Percentiles rank a stretch among this genome's conserved stretches.
Conservation (phyloP, 768 basidiomycete genomes). For the Neoboletus brunneissimus region DNA sequence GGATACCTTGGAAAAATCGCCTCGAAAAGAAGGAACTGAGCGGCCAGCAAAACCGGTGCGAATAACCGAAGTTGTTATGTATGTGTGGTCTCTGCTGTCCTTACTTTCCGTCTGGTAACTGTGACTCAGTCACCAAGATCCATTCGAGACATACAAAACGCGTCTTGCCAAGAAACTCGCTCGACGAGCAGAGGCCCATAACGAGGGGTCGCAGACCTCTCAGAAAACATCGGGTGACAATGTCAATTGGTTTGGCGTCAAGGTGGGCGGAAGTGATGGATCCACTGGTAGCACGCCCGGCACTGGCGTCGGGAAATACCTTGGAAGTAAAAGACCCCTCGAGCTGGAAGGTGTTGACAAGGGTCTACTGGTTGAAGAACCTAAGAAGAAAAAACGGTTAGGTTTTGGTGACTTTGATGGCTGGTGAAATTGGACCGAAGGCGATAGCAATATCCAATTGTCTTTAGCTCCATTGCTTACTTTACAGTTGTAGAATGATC, state of each 20-base stretch:
- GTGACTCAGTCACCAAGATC: slow-evolving; percentile 76
- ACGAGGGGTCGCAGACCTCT: slow-evolving; percentile 27
- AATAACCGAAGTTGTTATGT: slow-evolving; percentile 88
- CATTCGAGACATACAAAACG: slow-evolving; percentile 89
- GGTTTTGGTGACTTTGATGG: slow-evolving; percentile 92
- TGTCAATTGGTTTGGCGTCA: slow-evolving; percentile 87
- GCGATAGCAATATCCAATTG: background rate
- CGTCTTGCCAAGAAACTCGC: slow-evolving; percentile 79
- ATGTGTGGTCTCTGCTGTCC: slow-evolving; percentile 27
- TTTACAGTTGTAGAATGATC: slow-evolving; percentile 9
- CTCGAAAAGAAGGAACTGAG: slow-evolving; percentile 81
- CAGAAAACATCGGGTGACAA: slow-evolving; percentile 64
- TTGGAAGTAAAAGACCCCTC: slow-evolving; percentile 52
- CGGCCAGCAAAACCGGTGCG: slow-evolving; percentile 81
- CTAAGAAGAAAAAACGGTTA: slow-evolving; percentile 75
- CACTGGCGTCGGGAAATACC: slow-evolving; percentile 75
- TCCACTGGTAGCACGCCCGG: slow-evolving; percentile 29
- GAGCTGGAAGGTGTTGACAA: slow-evolving; percentile 24
- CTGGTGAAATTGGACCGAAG: slow-evolving; percentile 48
- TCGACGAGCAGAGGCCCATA: slow-evolving; percentile 30
- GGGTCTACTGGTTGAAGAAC: slow-evolving; percentile 38
- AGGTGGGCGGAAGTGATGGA: slow-evolving; percentile 55
- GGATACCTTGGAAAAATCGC: slow-evolving; percentile 76
- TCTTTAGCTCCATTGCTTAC: slow-evolving; percentile 1
- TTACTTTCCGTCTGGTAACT: slow-evolving; percentile 4